Conservation (phyloP, 2,329 filamentous ascomycete genomes). For the Fusarium sp. region DNA sequence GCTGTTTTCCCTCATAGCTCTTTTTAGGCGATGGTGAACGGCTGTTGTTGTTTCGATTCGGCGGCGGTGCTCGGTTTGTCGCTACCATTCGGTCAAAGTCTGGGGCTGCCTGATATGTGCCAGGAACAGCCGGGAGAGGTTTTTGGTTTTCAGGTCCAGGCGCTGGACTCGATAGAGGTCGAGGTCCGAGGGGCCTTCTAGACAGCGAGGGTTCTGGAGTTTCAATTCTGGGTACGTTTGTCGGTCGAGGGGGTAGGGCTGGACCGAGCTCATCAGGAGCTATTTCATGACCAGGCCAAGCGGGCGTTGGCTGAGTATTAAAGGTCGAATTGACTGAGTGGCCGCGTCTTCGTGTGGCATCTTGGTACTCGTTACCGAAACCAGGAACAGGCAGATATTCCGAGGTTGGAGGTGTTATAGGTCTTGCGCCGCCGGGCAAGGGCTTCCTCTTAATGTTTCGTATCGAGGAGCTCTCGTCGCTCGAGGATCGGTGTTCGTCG, state of each 20-base stretch:
- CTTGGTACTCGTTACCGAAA: constrained; percentile 28
- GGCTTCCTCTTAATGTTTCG: constrained; percentile 69
- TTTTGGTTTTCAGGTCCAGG: constrained; percentile 12
- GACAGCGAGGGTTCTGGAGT: constrained; percentile 40
- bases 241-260: constrained; percentile 29
- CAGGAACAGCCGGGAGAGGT: constrained; percentile 31
- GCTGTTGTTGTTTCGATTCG: constrained; percentile 12
- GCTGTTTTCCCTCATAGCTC: constrained; percentile 53
- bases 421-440: constrained; percentile 56
- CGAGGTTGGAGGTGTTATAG: constrained; percentile 47
- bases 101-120: constrained; percentile 9
- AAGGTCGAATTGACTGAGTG: constrained; percentile 43
- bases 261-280: constrained; percentile 28
- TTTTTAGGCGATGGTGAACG: constrained; percentile 59
- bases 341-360: constrained; percentile 34
- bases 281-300: constrained; percentile 29
- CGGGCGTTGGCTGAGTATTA: constrained; percentile 24
- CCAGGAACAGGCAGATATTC: constrained; percentile 38
- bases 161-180: constrained; percentile 32
- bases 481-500: constrained; percentile 58
- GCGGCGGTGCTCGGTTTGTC: constrained; percentile 5
- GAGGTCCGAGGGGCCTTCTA: constrained; percentile 52
- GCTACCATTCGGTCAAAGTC: constrained; percentile 35
- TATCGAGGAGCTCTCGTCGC: constrained; percentile 60
- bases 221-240: constrained; percentile 26